Evolutionary conservation across 768 basidiomycete species (phyloP).

Genomic region (Exsudoporus frostii): DNA sequence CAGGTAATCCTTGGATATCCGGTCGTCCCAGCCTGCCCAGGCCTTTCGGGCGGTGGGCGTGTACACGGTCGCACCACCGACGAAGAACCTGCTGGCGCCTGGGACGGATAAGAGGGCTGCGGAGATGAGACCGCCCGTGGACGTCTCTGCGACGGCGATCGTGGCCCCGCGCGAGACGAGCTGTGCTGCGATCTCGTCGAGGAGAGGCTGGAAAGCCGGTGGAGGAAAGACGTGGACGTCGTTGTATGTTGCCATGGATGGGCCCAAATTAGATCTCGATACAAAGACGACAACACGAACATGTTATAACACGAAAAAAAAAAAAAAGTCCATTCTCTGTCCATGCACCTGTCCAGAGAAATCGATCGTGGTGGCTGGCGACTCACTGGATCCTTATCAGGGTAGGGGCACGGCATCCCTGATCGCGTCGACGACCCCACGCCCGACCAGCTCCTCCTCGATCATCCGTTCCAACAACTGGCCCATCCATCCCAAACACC

Average conservation of each 20-base stretch:
- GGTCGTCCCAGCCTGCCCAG: not conserved
- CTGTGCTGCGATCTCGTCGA: not conserved
- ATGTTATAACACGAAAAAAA: too few species aligned
- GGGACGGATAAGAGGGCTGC: not conserved
- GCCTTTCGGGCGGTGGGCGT: not conserved
- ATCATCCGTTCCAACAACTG: conserved; percentile 17
- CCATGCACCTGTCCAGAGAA: not conserved
- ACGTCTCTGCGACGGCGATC: not conserved
- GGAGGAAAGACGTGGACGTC: not conserved
- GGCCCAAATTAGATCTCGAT: not conserved
- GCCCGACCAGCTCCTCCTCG: conserved; percentile 10
- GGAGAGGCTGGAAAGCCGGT: not conserved
- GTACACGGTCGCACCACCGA: not conserved
- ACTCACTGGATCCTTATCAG: not conserved
- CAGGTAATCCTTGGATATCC: not conserved
- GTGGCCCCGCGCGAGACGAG: not conserved
- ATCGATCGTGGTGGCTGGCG: not conserved
- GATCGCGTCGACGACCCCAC: conserved; percentile 8
- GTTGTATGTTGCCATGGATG: not conserved
- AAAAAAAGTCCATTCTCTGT: not conserved
- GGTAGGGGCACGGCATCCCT: conserved; percentile 11
- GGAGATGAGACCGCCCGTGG: not conserved
- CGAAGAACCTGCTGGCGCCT: not conserved
- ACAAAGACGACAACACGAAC: not conserved
- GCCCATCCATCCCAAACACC: conserved; percentile 18